Base-by-base conservation (phyloP, 495 filamentous ascomycete species). In the Hypoxylon fuscum region DNA sequence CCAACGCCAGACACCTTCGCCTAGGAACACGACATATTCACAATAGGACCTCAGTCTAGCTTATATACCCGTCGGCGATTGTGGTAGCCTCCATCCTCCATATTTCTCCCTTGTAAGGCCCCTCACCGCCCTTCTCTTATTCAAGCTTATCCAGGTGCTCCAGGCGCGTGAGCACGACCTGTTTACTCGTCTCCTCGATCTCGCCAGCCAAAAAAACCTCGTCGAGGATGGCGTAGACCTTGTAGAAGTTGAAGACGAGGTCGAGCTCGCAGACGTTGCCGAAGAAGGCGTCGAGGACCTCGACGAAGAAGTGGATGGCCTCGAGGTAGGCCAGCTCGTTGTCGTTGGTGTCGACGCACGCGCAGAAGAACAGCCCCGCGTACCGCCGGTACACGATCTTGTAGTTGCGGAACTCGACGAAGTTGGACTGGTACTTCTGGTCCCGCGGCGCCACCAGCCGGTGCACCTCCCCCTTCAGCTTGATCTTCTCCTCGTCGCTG, bases 341-440 rank as follows among this genome's bases (percentile, higher is more conserved):
- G 76, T 98, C 95, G 74, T 97, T 97, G 49, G 96, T 94, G 79
- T 98, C 95, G 66, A 98, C 95, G 76, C 96, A 97, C 14, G 93
- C 96, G 79, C 95, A 98, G 77, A 98, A 98, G 81, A 98, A 98
- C 18, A 98, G 85, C 0, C 95, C 95, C 0, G 95, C 95, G 78
- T 98, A 98, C 48, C 95, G 88, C 20, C 95, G 89, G 78, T 98
- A 98, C 18, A 98, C 92, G 64, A 98, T 88, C 79, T 97, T 97
- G 65, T 88, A 86, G 76, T 89, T 87, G 72, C 94, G 87, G 85
- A 92, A 88, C 80, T 98, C 95, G 77, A 98, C 95, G 72, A 98
- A 98, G 79, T 98, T 98, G 72, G 91, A 96, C 74, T 98, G 95
- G 79, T 98, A 96, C 76, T 98, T 98, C 76, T 98, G 95, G 76